Conservation (phyloP, 495 filamentous ascomycete species). For the Recurvomyces mirabilis region DNA sequence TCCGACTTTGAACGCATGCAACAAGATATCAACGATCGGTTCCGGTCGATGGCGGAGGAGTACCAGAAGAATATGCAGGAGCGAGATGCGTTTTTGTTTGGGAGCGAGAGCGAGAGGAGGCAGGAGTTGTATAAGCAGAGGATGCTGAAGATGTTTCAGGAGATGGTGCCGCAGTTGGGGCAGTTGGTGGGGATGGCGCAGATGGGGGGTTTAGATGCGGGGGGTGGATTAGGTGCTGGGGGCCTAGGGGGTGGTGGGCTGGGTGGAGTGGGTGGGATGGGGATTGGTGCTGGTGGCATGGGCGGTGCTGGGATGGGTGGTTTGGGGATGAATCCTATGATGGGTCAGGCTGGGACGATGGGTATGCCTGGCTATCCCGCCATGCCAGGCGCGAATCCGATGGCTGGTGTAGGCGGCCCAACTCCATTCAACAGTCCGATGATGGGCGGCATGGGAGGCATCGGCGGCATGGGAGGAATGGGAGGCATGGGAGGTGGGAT, state of each 20-base stretch:
- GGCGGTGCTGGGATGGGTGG: background rate
- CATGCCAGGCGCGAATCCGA: too few relatives aligned
- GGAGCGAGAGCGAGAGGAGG: constrained; percentile 1
- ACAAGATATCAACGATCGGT: constrained; percentile 1
- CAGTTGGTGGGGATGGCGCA: background rate
- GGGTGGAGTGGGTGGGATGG: background rate
- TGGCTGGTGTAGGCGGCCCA: background rate
- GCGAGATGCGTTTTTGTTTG: constrained; percentile 6
- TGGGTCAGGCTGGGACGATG: too few relatives aligned
- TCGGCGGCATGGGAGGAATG: background rate
- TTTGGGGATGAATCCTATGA: constrained; percentile 2
- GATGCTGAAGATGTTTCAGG: constrained; percentile 8
- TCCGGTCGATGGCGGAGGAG: background rate
- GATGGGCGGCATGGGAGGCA: constrained; percentile 1
- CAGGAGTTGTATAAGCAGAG: constrained; percentile 4
- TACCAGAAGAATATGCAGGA: constrained; percentile 2
- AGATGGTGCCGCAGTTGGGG: constrained; percentile 4
- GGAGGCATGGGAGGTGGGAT: background rate
- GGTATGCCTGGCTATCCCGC: too few relatives aligned
- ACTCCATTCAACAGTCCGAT: background rate
- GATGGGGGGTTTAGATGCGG: background rate
- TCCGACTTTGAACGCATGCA: constrained; percentile 5
- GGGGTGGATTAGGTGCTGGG: background rate
- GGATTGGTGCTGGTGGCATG: background rate
- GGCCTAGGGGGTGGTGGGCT: background rate